These are phyloP conservation scores for Cyberlindnera veronae DNA, from an alignment of 805 yeast genomes.

Conservation along the genomic window DNA sequence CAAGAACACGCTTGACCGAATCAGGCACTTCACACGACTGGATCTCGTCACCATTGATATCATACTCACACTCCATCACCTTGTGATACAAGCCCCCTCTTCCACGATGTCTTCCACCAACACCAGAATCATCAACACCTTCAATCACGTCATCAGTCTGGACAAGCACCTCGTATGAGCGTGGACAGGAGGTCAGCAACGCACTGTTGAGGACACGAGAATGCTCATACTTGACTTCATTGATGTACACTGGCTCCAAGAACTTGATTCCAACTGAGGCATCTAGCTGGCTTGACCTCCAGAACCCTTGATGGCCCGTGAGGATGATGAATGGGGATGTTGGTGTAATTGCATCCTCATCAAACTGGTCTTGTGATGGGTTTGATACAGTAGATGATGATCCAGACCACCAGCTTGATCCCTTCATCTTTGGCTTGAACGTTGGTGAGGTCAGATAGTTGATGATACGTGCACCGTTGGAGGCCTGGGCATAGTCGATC, in stretches of 20 bases:
- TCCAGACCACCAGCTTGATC: constrained; percentile 1
- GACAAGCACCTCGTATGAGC: constrained; percentile 31
- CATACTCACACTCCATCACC: constrained; percentile 12
- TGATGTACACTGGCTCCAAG: constrained; percentile 36
- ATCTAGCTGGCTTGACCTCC: constrained; percentile 16
- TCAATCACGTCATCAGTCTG: constrained; percentile 11
- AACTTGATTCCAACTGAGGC: constrained; percentile 34
- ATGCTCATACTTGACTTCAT: constrained; percentile 34
- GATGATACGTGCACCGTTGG: constrained; percentile 34
- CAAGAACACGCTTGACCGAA: constrained; percentile 30
- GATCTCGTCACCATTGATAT: constrained; percentile 15
- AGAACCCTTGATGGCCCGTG: constrained; percentile 25
- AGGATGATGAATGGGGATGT: constrained; percentile 24
- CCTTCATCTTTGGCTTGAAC: constrained; percentile 22
- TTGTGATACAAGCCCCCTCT: constrained; percentile 4
- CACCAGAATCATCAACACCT: background rate
- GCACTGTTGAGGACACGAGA: constrained; percentile 36
- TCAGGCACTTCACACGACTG: constrained; percentile 31
- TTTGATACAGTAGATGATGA: background rate
- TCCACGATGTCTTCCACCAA: background rate
- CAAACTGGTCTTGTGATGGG: background rate
- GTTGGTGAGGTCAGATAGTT: constrained; percentile 34
- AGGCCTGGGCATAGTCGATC: constrained; percentile 11
- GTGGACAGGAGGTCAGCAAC: constrained; percentile 39
- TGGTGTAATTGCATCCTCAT: constrained; percentile 2